Evolutionary conservation across 2,329 filamentous ascomycete genomes (phyloP), one percentile per base, ranked within the genome.

Genomic region (Ascochyta fabae): DNA sequence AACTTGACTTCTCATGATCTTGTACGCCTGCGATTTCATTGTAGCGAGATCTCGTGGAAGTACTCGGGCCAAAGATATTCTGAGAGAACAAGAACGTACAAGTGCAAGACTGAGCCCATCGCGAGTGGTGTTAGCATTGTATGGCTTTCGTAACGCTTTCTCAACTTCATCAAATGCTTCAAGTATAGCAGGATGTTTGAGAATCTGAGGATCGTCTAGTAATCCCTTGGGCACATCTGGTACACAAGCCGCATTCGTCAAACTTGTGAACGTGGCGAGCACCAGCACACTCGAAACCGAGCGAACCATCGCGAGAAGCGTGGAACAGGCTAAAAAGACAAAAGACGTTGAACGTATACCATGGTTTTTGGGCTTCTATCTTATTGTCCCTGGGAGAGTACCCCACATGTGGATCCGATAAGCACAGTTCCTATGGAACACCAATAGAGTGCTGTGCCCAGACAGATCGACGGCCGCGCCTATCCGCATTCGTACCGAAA

Each of bases 101-200:
- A 73, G 48, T 2, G 67, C 70, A 27, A 73, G 67, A 41, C 65
- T 70, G 19, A 72, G 48, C 6, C 68, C 69, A 62, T 73, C 70
- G 6, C 66, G 56, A 1, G 68, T 71, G 2, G 55, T 60, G 13
- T 66, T 66, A 4, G 26, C 47, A 16, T 48, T 15, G 16, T 48
- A 56, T 6, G 47, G 42, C 26, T 51, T 48, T 13, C 23, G 36
- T 27, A 56, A 24, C 6, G 50, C n/a, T 13, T 43, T n/a, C 19
- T 62, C 57, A 0, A 71, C 58, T 40, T 58, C 51, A n/a, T 62
- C 33, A n/a, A 73, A 62, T 13, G 70, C 70, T 24, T 59, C 43
- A 15, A 64, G 27, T 1, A 73, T 60, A 29, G 59, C 43, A 13
- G 65, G 59, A 42, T 73, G 65, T n/a, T 59, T 29, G 12, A 71